A percentile compares a stretch with the other conserved stretches of the same genome.
Evolutionary conservation across 2,329 filamentous ascomycete species (phyloP).

Genomic region (Ophiognomonia clavigignenti-juglandacearum): DNA sequence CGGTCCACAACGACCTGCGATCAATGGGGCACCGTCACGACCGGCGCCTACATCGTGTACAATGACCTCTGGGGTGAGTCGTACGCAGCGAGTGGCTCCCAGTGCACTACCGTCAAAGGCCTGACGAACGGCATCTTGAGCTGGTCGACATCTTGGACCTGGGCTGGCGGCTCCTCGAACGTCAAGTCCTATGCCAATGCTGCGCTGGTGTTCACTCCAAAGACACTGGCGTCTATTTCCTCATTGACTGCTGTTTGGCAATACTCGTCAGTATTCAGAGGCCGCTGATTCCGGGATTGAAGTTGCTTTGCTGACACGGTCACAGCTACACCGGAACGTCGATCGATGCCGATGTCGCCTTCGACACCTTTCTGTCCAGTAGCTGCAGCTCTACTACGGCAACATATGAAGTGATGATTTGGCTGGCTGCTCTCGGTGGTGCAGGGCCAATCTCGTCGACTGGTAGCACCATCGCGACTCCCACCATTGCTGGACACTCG

Average conservation of each 20-base stretch:
- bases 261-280: constrained; percentile 27
- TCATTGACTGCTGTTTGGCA: constrained; percentile 31
- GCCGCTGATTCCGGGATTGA: background rate
- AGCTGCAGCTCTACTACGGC: constrained; percentile 33
- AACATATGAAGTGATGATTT: constrained; percentile 62
- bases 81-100: constrained; percentile 31
- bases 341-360: constrained; percentile 51
- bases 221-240: constrained; percentile 28
- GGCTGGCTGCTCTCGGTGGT: constrained; percentile 53
- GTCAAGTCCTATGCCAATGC: constrained; percentile 44
- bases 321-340: constrained; percentile 28
- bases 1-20: constrained; percentile 6
- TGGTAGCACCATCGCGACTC: constrained; percentile 47
- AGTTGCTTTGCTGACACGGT: background rate
- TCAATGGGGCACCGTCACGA: constrained; percentile 4
- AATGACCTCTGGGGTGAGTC: constrained; percentile 46
- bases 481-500: constrained; percentile 44
- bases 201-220: constrained; percentile 26
- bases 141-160: constrained; percentile 40
- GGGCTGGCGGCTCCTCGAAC: constrained; percentile 31
- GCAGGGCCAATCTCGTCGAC: constrained; percentile 52
- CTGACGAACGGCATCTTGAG: constrained; percentile 29
- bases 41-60: constrained; percentile 38
- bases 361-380: constrained; percentile 53
- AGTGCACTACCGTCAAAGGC: constrained; percentile 36